phyloP scores from a whole-genome alignment of 2,329 filamentous ascomycete species.

The Colletotrichum sansevieriae region DNA sequence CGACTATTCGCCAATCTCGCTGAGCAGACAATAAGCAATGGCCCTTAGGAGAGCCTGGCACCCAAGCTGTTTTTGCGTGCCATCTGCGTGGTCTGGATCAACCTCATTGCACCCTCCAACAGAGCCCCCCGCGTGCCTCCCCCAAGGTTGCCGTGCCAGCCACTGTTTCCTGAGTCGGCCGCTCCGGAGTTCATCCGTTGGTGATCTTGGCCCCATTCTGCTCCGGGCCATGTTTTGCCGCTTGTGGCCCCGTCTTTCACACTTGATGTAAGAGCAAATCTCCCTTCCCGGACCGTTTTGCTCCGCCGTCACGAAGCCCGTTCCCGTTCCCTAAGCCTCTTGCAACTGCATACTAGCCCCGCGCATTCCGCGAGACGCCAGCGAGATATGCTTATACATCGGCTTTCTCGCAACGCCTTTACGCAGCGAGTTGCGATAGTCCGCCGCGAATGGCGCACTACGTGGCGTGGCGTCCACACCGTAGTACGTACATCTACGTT shows the following conservation, averaged over 20 bases:
- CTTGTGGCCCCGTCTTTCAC: slow-evolving; percentile 13
- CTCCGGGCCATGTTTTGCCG: slow-evolving; percentile 21
- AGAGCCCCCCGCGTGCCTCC: slow-evolving; percentile 16
- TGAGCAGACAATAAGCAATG: slow-evolving; percentile 18
- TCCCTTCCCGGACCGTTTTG: slow-evolving; percentile 6
- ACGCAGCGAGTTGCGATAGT: slow-evolving; percentile 14
- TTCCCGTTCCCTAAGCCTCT: slow-evolving; percentile 13
- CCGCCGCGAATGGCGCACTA: slow-evolving; percentile 13
- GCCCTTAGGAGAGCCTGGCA: slow-evolving; percentile 21
- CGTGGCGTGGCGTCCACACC: slow-evolving; percentile 9
- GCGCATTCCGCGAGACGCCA: slow-evolving; percentile 19
- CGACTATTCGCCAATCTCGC: slow-evolving; percentile 18
- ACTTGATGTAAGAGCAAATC: slow-evolving; percentile 18
- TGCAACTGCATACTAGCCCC: slow-evolving; percentile 26
- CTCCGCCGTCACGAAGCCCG: slow-evolving; percentile 11
- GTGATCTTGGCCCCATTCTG: slow-evolving; percentile 28
- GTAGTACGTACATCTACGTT: background rate
- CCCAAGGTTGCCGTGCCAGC: slow-evolving; percentile 25
- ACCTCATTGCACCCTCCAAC: slow-evolving; percentile 12
- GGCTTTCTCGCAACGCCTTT: slow-evolving; percentile 16
- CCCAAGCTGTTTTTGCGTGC: slow-evolving; percentile 1
- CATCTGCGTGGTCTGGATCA: slow-evolving; percentile 6
- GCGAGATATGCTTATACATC: slow-evolving; percentile 16
- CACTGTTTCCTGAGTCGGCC: slow-evolving; percentile 29
- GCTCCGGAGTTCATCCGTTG: slow-evolving; percentile 24